phyloP scores from a whole-genome alignment of 1,139 yeast species.

The Geotrichum cucujoidarum region DNA sequence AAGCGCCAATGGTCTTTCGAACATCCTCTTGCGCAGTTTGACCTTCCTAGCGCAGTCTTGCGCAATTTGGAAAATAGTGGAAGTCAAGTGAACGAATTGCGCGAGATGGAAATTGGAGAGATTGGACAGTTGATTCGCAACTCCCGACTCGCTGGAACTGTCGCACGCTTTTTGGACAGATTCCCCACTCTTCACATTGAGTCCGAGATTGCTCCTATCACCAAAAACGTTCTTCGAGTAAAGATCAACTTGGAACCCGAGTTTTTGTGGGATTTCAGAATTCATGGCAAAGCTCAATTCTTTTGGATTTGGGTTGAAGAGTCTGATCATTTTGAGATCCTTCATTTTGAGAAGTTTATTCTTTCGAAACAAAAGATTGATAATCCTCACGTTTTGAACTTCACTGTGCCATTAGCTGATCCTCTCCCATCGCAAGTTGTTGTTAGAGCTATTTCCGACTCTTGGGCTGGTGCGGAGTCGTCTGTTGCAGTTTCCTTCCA shows the following conservation, averaged over 20 bases:
- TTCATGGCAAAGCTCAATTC: constrained; percentile 79
- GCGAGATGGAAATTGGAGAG: constrained; percentile 72
- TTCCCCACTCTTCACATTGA: constrained; percentile 72
- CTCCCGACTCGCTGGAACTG: constrained; percentile 58
- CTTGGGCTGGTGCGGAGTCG: constrained; percentile 86
- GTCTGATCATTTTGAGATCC: constrained; percentile 56
- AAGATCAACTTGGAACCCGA: constrained; percentile 68
- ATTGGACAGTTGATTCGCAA: constrained; percentile 88
- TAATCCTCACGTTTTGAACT: constrained; percentile 69
- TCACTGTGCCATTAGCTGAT: constrained; percentile 85
- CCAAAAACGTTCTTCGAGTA: constrained; percentile 78
- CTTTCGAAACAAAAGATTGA: constrained; percentile 55
- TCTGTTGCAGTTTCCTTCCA: constrained; percentile 79
- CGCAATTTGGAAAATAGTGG: constrained; percentile 59
- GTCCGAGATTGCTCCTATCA: constrained; percentile 86
- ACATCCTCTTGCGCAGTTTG: constrained; percentile 87
- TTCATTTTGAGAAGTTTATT: constrained; percentile 79
- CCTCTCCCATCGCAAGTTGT: constrained; percentile 87
- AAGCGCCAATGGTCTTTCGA: constrained; percentile 82
- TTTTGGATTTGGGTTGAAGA: constrained; percentile 94
- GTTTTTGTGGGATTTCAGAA: constrained; percentile 74
- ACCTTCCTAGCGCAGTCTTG: constrained; percentile 61
- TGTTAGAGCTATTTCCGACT: constrained; percentile 72
- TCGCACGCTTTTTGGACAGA: constrained; percentile 58
- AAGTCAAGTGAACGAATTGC: constrained; percentile 63